These are phyloP conservation scores for Geotrichum siamense DNA, from an alignment of 1,139 yeast species.

Conservation along the genomic window DNA sequence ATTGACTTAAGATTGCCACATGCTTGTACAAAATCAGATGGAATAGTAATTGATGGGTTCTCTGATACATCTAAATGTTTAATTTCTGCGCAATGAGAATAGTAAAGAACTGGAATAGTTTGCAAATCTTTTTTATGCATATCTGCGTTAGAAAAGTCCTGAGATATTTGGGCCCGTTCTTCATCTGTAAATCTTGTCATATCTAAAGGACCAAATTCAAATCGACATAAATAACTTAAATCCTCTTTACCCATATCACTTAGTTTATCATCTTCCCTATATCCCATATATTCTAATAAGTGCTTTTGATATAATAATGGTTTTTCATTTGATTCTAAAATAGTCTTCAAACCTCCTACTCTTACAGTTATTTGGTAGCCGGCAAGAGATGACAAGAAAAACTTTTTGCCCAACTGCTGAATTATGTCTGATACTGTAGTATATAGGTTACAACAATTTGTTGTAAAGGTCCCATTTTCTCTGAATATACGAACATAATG, in stretches of 20 bases:
- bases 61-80: conserved; percentile 77
- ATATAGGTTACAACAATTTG: conserved; percentile 65
- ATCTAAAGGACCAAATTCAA: conserved; percentile 48
- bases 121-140: conserved; percentile 68
- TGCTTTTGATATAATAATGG: conserved; percentile 77
- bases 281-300: conserved; percentile 70
- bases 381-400: conserved; percentile 59
- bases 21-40: conserved; percentile 78
- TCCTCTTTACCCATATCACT: conserved; percentile 83
- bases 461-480: conserved; percentile 76
- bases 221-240: conserved; percentile 75
- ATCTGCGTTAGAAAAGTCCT: conserved; percentile 68
- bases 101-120: conserved; percentile 77
- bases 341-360: conserved; percentile 73
- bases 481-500: conserved; percentile 64
- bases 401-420: conserved; percentile 61
- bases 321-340: conserved; percentile 61
- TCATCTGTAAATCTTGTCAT: conserved; percentile 49
- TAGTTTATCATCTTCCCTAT: conserved; percentile 64
- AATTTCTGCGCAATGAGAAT: conserved; percentile 74
- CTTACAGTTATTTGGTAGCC: conserved; percentile 76
- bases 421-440: conserved; percentile 73
- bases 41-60: conserved; percentile 78
- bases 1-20: conserved; percentile 64
- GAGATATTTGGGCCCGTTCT: conserved; percentile 56